Evolutionary conservation across 352 stramenopile species (phyloP), one percentile per base, ranked within the genome.

Genomic region (Nannochloropsis limnetica): DNA sequence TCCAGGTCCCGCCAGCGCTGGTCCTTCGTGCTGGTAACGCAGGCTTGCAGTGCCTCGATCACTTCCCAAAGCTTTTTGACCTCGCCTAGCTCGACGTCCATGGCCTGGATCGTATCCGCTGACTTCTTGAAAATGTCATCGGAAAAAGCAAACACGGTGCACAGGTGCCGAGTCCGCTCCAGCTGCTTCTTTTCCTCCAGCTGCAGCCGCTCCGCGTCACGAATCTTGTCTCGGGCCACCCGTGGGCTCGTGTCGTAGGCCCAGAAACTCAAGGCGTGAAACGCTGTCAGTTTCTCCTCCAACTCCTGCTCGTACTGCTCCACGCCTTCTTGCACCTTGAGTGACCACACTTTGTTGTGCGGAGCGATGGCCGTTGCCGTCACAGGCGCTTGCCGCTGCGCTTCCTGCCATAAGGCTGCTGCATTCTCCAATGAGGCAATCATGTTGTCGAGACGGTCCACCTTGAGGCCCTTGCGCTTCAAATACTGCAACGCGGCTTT

Each of bases 101-200:
- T 96, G 14, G 93, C 85, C 3, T 90, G 90, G 87, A 97, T 93
- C 86, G 96, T 93, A 20, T 89, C 85, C 29, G 91, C 84, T 9
- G 93, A 93, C 80, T 93, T 89, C 85, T 96, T 92, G 87, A 98
- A 97, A 15, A 96, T 87, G 8, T 74, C 61, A 67, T 96, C 92
- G 8, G 94, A 92, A 81, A 97, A 97, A 0, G 95, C 94, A 86
- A 98, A 98, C 32, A 97, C 94, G 17, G 88, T 88, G 85, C 93
- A 97, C 23, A 98, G 80, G 69, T 95, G 90, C 3, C 89, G 91
- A 83, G 96, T 97, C 81, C 95, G 91, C 37, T 96, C 93, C 61
- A 96, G 91, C 68, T 92, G 92, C 68, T 93, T 92, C 88, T 92
- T 93, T 83, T 98, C 94, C 80, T 91, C 92, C 5, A 93, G 91